Base-by-base conservation (phyloP, 2,329 filamentous ascomycete species). In the Xylariaceae sp. region DNA sequence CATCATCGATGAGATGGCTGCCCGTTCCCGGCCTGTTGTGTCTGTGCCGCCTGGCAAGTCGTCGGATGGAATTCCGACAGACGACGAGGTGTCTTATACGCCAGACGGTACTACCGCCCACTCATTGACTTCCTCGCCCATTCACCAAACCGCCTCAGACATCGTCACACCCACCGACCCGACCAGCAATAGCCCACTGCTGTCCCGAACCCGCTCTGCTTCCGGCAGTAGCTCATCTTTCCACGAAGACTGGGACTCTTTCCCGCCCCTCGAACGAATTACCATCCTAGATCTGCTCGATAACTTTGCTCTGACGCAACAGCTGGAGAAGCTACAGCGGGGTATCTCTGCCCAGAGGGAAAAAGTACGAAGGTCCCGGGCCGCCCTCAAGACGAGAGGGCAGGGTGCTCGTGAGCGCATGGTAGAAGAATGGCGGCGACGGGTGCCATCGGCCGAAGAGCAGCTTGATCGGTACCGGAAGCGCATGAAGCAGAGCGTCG, bases 271-370 rank as follows among this genome's bases (percentile, higher is more conserved):
- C 29, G 94, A 99, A 70, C 88, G 90, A 50, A 77, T 99, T 51
- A 91, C 88, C 40, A 84, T 97, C 55, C 90, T 99, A 65, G 94
- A 99, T 68, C 80, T 99, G 47, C 81, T 99, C 62, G 92, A 96
- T 73, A 97, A 96, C 69, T 84, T 99, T 60, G 89, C 91, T 4
- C 77, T 99, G 34, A 87, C 91, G 1, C 88, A 95, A 66, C 88
- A 92, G 64, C 80, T 99, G 26, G 94, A 97, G 72, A 94, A 88
- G 74, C 80, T 96, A 61, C 91, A 96, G 67, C 87, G 83, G 64
- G 87, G 88, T 39, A 79, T 97, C 55, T 86, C 86, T 31, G 82
- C 84, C 4, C 91, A 96, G 72, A 92, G 85, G 3, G 85, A 94
- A 63, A 94, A 89, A 71, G 87, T 97, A 34, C 85, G 86, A 59